Base-by-base conservation (phyloP, 1,284 basidiomycete species). In the Leccinum fuscescens region DNA sequence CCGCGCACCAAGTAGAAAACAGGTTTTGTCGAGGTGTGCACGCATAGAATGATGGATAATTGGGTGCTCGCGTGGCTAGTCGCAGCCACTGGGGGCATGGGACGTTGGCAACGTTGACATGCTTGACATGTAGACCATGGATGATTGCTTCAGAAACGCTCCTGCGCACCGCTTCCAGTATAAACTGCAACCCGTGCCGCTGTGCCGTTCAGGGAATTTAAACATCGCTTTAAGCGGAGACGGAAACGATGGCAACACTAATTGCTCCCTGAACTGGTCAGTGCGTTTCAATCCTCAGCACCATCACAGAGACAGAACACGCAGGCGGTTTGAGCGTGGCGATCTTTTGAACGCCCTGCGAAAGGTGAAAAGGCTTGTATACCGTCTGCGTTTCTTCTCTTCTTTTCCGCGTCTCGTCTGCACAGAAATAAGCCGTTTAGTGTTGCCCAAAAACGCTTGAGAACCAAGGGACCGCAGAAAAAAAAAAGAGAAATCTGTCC, bases 381-480 rank as follows among this genome's bases (percentile, higher is more conserved):
- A 71, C 67, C 68, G 72, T 70, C 70, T 72, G 69, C 69, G 65
- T 68, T 71, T 68, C 68, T 70, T 70, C 72, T 69, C 71, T 68
- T 69, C 72, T 69, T 74, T 76, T 72, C 74, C 71, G 69, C 71
- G 71, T 69, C 72, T 75, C 70, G 71, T 76, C 75, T 74, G 77
- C 72, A 69, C 72, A 78, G 74, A 78, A 80, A 80, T 81, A 81
- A 83, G 80, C 81, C 76, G 72, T 75, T 77, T 80, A 78, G 76
- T 79, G 79, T 79, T 79, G 71, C 73, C 75, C 72, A 72, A 75
- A 77, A 74, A 78, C 78, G 78, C 77, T 75, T 78, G 73, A 79
- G 75, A 77, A 72, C 76, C 72, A 64, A 66, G 77, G 76, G 76
- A 74, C 75, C 76, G 71, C 75, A 75, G 73, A 72, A 76, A 77